phyloP scores from a whole-genome alignment of 129 eudicot species.

The Chrysanthemum makinoi region DNA sequence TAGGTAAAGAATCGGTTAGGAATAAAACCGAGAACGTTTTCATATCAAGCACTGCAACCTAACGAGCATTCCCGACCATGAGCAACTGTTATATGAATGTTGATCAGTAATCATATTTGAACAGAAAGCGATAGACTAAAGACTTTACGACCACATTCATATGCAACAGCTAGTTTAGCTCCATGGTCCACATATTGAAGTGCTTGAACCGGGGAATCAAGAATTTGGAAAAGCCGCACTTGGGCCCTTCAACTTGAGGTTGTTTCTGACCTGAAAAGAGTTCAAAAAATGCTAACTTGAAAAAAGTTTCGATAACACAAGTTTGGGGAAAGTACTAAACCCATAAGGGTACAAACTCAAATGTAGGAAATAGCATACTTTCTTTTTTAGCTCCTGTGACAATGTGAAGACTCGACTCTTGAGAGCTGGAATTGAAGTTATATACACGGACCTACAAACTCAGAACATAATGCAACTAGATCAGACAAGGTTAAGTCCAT shows the following conservation, averaged over 20 bases:
- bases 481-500: slow-evolving; percentile 1
- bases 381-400: slow-evolving; percentile 51
- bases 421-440: slow-evolving; percentile 41
- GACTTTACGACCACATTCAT: slow-evolving; percentile 72
- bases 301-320: not conserved
- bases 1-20: slow-evolving; percentile 46
- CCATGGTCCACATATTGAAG: slow-evolving; percentile 59
- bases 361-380: slow-evolving; percentile 45
- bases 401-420: slow-evolving; percentile 46
- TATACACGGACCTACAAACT: slow-evolving; percentile 63
- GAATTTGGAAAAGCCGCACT: slow-evolving; percentile 52
- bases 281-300: not conserved
- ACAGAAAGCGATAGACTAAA: not conserved
- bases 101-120: not conserved
- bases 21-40: slow-evolving; percentile 49
- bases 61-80: slow-evolving; percentile 24
- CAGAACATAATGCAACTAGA: slow-evolving; percentile 20
- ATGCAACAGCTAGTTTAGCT: slow-evolving; percentile 71
- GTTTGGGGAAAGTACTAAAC: not conserved
- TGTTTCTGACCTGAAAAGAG: slow-evolving; percentile 51
- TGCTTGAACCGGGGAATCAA: slow-evolving; percentile 57
- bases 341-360: too few species aligned
- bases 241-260: slow-evolving; percentile 50
- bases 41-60: slow-evolving; percentile 89
- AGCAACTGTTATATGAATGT: not conserved